Conservation (phyloP, 805 yeast genomes). For the Hanseniaspora jakobsenii region DNA sequence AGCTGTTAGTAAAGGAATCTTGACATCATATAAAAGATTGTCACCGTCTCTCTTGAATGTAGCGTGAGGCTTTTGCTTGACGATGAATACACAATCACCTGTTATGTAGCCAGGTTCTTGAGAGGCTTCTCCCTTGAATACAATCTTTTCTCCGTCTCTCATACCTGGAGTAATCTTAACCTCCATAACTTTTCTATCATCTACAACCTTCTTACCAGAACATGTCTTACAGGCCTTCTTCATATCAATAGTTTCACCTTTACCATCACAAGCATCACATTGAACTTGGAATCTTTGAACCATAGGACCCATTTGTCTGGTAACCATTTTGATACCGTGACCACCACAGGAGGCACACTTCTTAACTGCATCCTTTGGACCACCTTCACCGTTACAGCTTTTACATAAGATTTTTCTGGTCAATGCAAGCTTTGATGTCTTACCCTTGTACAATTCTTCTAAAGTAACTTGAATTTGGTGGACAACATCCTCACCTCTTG, state of each 20-base stretch:
- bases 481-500: constrained; percentile 79
- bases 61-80: constrained; percentile 81
- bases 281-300: constrained; percentile 93
- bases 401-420: constrained; percentile 84
- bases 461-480: constrained; percentile 75
- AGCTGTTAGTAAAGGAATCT: constrained; percentile 85
- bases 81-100: constrained; percentile 89
- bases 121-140: constrained; percentile 92
- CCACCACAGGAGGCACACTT: constrained; percentile 83
- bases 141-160: constrained; percentile 84
- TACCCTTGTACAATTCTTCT: constrained; percentile 90
- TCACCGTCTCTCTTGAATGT: constrained; percentile 77
- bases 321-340: constrained; percentile 77
- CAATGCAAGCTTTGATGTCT: constrained; percentile 83
- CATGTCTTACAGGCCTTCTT: constrained; percentile 82
- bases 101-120: constrained; percentile 90
- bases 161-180: constrained; percentile 95
- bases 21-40: constrained; percentile 73
- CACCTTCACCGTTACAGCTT: constrained; percentile 89
- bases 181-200: constrained; percentile 85
- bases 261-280: constrained; percentile 86
- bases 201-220: constrained; percentile 74
- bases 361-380: constrained; percentile 80
- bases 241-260: constrained; percentile 77
- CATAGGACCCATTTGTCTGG: constrained; percentile 99